Evolutionary conservation across 2,329 filamentous ascomycete species (phyloP).

Genomic region (Aspergillus tanneri): DNA sequence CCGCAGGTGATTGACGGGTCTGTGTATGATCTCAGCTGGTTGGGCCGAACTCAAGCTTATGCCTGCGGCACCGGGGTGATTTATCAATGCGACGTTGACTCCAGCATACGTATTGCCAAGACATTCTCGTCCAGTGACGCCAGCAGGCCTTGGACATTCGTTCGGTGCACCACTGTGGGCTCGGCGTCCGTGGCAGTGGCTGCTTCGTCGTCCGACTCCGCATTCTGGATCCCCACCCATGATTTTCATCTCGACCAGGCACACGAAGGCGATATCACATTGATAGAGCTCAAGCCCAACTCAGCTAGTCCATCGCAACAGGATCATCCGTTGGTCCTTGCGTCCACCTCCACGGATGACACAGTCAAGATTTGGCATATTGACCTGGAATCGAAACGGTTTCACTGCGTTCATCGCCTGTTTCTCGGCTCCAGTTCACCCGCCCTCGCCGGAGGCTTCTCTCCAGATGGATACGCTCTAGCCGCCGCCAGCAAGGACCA

Average conservation of each 20-base stretch:
- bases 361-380: slow-evolving; percentile 48
- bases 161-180: slow-evolving; percentile 35
- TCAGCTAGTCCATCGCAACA: slow-evolving; percentile 24
- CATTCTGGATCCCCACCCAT: slow-evolving; percentile 49
- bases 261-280: slow-evolving; percentile 46
- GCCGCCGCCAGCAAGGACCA: slow-evolving; percentile 46
- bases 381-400: slow-evolving; percentile 38
- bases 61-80: slow-evolving; percentile 42
- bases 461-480: slow-evolving; percentile 49
- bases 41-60: slow-evolving; percentile 37
- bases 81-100: slow-evolving; percentile 42
- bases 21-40: slow-evolving; percentile 47
- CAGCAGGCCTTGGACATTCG: slow-evolving; percentile 42
- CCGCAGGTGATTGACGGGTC: slow-evolving; percentile 38
- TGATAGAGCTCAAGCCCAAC: slow-evolving; percentile 40
- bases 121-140: slow-evolving; percentile 33
- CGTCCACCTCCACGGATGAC: slow-evolving; percentile 47
- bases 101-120: slow-evolving; percentile 38
- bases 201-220: slow-evolving; percentile 39
- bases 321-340: slow-evolving; percentile 37
- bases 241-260: slow-evolving; percentile 40
- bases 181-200: slow-evolving; percentile 38
- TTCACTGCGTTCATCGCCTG: slow-evolving; percentile 39
- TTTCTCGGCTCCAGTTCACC: slow-evolving; percentile 38
- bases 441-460: slow-evolving; percentile 45